A percentile compares a stretch with the other conserved stretches of the same genome.
These are phyloP conservation scores for Magnolia changhungtana DNA, from an alignment of 164 flowering plant species.

Conservation along the genomic window DNA sequence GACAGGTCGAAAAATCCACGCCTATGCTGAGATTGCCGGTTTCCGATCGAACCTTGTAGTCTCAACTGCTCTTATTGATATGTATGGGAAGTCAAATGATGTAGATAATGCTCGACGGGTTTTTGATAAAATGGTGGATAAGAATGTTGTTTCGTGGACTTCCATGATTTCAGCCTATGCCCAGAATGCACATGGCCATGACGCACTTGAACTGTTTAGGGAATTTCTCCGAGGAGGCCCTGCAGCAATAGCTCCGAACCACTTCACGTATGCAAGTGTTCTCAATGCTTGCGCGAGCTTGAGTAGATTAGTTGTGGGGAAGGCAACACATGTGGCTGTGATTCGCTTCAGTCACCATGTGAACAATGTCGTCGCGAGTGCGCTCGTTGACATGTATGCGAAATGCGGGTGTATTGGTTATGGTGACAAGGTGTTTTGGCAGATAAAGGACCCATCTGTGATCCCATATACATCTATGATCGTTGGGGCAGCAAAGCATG, in stretches of 20 bases:
- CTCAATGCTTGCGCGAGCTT: constrained; percentile 64
- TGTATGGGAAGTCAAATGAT: constrained; percentile 69
- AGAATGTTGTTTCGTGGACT: constrained; percentile 63
- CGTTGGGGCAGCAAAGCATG: constrained; percentile 54
- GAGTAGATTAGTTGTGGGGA: constrained; percentile 52
- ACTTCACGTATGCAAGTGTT: constrained; percentile 49
- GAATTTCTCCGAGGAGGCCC: constrained; percentile 22
- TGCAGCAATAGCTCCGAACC: constrained; percentile 29
- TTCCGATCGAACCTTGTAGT: constrained; percentile 38
- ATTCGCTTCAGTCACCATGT: constrained; percentile 36
- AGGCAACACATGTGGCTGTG: constrained; percentile 42
- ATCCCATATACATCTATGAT: constrained; percentile 58
- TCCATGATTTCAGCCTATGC: constrained; percentile 58
- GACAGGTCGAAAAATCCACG: constrained; percentile 44
- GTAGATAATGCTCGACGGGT: constrained; percentile 47
- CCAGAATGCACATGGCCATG: constrained; percentile 51
- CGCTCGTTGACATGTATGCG: constrained; percentile 68
- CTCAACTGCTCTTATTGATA: constrained; percentile 51
- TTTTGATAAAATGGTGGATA: constrained; percentile 46
- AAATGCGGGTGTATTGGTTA: constrained; percentile 58
- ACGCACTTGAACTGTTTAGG: constrained; percentile 47
- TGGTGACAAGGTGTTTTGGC: constrained; percentile 42
- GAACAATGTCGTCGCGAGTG: constrained; percentile 49
- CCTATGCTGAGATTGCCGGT: constrained; percentile 39
- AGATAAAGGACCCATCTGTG: constrained; percentile 37